phyloP scores from a whole-genome alignment of 1,139 yeast species.

The Eremothecium gossypii region DNA sequence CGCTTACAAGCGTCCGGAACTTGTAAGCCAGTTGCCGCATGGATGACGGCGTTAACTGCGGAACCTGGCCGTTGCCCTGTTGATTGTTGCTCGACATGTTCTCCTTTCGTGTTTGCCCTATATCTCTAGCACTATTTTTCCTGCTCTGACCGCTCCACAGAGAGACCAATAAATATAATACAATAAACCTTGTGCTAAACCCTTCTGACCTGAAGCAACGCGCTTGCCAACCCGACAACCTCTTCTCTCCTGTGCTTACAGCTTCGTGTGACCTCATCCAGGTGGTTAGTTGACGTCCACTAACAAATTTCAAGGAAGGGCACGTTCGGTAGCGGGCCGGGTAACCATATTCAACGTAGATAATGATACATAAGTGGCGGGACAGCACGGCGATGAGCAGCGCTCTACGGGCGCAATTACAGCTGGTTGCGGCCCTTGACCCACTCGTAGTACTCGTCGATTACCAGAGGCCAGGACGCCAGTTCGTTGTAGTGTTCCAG shows the following conservation, averaged over 20 bases:
- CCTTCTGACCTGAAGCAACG: neutral
- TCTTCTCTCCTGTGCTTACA: too few species aligned
- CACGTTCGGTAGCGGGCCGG: too few species aligned
- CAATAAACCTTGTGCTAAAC: neutral
- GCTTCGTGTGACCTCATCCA: too few species aligned
- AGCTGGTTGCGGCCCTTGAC: constrained; percentile 10
- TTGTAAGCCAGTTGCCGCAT: constrained; percentile 50
- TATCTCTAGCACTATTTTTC: neutral
- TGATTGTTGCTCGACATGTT: constrained; percentile 5
- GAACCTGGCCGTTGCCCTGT: constrained; percentile 7
- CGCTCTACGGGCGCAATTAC: too few species aligned
- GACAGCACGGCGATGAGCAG: too few species aligned
- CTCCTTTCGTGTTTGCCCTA: neutral
- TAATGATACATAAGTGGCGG: too few species aligned
- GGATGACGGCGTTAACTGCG: constrained; percentile 11
- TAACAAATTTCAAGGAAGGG: too few species aligned
- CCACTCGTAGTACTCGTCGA: constrained; percentile 74
- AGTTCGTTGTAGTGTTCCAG: constrained; percentile 57
- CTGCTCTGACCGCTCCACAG: neutral
- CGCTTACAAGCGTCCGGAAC: constrained; percentile 53
- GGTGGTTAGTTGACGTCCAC: too few species aligned
- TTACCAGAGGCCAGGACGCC: constrained; percentile 87
- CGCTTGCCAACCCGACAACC: too few species aligned
- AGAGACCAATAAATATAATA: neutral
- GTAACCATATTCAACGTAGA: too few species aligned